Conservation (phyloP, 2,329 filamentous ascomycete genomes). For the Sphaceloma murrayae region DNA sequence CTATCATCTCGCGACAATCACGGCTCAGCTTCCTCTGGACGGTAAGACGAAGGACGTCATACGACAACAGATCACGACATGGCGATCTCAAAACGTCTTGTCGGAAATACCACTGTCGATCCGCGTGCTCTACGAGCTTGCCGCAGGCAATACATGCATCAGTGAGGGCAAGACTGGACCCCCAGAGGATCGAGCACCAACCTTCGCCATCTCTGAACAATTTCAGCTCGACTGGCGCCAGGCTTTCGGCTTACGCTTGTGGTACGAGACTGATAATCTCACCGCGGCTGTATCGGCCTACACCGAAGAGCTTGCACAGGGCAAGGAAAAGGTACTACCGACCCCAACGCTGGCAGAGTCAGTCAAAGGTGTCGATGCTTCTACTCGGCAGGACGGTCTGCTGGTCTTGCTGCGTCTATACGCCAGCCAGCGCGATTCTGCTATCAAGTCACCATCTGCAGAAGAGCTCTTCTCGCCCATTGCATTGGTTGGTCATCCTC, state of each 20-base stretch:
- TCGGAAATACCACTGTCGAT: slow-evolving; percentile 80
- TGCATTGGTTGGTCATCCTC: slow-evolving; percentile 62
- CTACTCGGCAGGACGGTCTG: slow-evolving; percentile 63
- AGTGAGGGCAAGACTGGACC: slow-evolving; percentile 67
- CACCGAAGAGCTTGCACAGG: slow-evolving; percentile 60
- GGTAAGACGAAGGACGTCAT: slow-evolving; percentile 63
- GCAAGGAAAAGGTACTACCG: slow-evolving; percentile 59
- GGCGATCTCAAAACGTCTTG: slow-evolving; percentile 72
- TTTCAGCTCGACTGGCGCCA: slow-evolving; percentile 91
- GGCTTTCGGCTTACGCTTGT: slow-evolving; percentile 80
- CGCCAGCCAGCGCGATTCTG: slow-evolving; percentile 43
- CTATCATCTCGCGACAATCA: slow-evolving; percentile 72
- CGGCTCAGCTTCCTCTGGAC: slow-evolving; percentile 72
- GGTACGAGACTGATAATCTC: slow-evolving; percentile 73
- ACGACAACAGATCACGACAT: slow-evolving; percentile 68
- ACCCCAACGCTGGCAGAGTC: slow-evolving; percentile 48
- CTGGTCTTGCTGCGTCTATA: slow-evolving; percentile 83
- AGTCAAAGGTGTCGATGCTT: slow-evolving; percentile 51
- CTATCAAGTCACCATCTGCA: slow-evolving; percentile 37
- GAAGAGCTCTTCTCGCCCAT: slow-evolving; percentile 67
- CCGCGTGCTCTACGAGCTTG: slow-evolving; percentile 78
- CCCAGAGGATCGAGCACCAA: slow-evolving; percentile 67
- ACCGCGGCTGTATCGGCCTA: slow-evolving; percentile 65
- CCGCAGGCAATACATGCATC: slow-evolving; percentile 77
- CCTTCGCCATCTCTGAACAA: slow-evolving; percentile 71